Evolutionary conservation across 2,329 filamentous ascomycete genomes (phyloP).

Genomic region (Myrmaecium sp.): DNA sequence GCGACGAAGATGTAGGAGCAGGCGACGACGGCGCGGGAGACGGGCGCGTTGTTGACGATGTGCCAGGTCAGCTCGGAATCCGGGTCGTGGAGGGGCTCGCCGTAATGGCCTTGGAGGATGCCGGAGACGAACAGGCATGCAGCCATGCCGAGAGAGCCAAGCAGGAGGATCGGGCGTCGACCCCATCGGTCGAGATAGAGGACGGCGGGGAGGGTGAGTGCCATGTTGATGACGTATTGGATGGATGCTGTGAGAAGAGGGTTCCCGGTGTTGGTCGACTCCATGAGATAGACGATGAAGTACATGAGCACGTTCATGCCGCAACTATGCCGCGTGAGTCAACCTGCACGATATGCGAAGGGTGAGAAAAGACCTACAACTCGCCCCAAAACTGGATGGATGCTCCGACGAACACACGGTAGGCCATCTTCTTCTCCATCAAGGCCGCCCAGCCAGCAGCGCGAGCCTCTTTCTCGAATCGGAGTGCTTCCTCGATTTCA

Average conservation of each 20-base stretch:
- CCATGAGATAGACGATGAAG: conserved; percentile 45
- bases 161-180: conserved; percentile 38
- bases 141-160: conserved; percentile 42
- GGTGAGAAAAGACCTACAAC: too few relatives aligned
- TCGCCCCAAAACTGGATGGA: conserved; percentile 44
- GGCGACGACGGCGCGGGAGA: conserved; percentile 36
- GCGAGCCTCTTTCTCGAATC: conserved; percentile 36
- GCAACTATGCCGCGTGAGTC: conserved; percentile 12
- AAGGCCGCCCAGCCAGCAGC: conserved; percentile 33
- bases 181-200: conserved; percentile 42
- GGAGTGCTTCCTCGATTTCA: conserved; percentile 40
- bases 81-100: conserved; percentile 21
- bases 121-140: conserved; percentile 42
- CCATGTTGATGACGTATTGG: conserved; percentile 48
- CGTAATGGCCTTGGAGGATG: conserved; percentile 41
- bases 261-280: conserved; percentile 37
- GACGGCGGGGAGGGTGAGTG: conserved; percentile 42
- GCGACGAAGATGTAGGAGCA: conserved; percentile 28
- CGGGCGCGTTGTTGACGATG: conserved; percentile 30
- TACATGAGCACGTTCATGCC: conserved; percentile 45
- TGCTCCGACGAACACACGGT: conserved; percentile 41
- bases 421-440: conserved; percentile 33
- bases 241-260: conserved; percentile 43
- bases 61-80: conserved; percentile 39
- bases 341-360: conserved; percentile 4